Evolutionary conservation across 2,329 filamentous ascomycete species (phyloP), one percentile per base, ranked within the genome.

Genomic region (Phyllosticta citrichinensis): DNA sequence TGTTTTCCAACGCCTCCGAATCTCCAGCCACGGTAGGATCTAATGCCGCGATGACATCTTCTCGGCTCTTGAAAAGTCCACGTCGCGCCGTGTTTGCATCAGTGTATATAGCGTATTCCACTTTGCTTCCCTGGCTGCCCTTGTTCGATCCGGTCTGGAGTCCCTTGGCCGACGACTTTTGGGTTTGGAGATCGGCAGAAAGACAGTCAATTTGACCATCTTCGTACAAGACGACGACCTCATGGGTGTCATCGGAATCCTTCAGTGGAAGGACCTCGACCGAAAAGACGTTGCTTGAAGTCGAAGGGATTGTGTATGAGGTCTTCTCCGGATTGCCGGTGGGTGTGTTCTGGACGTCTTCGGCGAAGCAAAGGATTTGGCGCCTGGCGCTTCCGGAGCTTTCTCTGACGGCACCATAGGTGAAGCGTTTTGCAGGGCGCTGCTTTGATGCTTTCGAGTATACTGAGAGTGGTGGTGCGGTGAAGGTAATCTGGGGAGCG

Each of bases 131-230:
- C 50, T 68, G 68, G 33, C 53, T 55, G n/a, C n/a, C n/a, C 2
- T 30, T 22, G 53, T 27, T 22, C 17, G 40, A 19, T n/a, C 17
- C 4, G 51, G 63, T 51, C 1, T 63, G 54, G 12, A 68, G 52
- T 8, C 64, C 54, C 5, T 60, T 64, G 30, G 56, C 73, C 11
- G 33, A 68, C 74, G 74, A 76, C 58, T 69, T 65, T 22, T 70
- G 62, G 0, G 59, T 65, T 14, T 69, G 63, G 12, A 76, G 66
- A 59, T 87, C 83, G 2, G 82, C 81, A 54, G 85, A 82, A 14
- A 88, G 75, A 61, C 83, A 85, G 9, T 82, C 67, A 20, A 88
- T 74, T 62, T 85, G 79, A 40, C 87, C 87, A 63, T 86, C 80
- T 52, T 80, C 74, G 61, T 83, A 82, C 1, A 89, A 77, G 1